Conservation (phyloP, 2,329 filamentous ascomycete species). For the Clathrospora elynae region DNA sequence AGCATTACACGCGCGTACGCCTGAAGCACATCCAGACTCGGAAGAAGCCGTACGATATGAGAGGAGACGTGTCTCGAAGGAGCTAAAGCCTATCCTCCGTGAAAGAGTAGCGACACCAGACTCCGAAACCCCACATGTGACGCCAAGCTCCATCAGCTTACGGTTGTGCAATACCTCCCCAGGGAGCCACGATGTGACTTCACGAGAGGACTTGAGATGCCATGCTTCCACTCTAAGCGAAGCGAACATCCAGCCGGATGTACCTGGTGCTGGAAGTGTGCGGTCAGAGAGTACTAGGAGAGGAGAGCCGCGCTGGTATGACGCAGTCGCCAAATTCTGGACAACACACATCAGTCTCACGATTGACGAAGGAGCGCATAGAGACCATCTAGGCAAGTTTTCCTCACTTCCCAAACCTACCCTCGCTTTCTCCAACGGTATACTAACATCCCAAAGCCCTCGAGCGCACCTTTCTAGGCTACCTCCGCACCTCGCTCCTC, state of each 20-base stretch:
- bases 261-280: not conserved
- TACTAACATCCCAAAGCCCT: slow-evolving; percentile 59
- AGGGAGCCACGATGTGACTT: slow-evolving; percentile 1
- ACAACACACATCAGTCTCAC: slow-evolving; percentile 55
- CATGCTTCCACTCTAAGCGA: slow-evolving; percentile 7
- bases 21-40: slow-evolving; percentile 23
- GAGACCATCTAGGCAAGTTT: slow-evolving; percentile 62
- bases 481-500: slow-evolving; percentile 71
- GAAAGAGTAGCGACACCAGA: not conserved
- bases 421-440: slow-evolving; percentile 5
- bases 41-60: slow-evolving; percentile 27
- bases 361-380: slow-evolving; percentile 57
- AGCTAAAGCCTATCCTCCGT: slow-evolving; percentile 14
- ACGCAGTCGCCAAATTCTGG: slow-evolving; percentile 54
- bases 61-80: slow-evolving; percentile 21
- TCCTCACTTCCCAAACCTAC: not conserved
- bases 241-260: slow-evolving; percentile 11
- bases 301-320: slow-evolving; percentile 41
- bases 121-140: not conserved
- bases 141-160: slow-evolving; percentile 5
- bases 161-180: slow-evolving; percentile 12
- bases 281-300: slow-evolving; percentile 1
- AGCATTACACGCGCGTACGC: slow-evolving; percentile 17
- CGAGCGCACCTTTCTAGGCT: slow-evolving; percentile 75
- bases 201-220: slow-evolving; percentile 8